Conservation (phyloP, 768 basidiomycete genomes). For the Dictyophora rubrovolvata region DNA sequence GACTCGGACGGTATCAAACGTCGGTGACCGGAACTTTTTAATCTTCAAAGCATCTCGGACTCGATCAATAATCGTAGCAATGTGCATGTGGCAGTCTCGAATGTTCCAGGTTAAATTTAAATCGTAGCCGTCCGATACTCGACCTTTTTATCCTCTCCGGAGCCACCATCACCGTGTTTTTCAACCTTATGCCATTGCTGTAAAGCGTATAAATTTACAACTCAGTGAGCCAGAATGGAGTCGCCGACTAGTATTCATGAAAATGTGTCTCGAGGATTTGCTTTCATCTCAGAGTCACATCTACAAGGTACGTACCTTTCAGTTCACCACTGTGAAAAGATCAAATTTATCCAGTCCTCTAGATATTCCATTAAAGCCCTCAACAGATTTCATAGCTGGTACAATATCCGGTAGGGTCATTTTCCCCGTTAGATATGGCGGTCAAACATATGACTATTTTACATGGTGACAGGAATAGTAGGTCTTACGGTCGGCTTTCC, state of each 20-base stretch:
- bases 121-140: no score
- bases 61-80: no score
- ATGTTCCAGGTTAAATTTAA: no score
- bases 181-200: neutral
- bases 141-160: no score
- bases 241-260: neutral
- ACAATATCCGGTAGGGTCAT: neutral
- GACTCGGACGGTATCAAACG: no score
- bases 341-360: neutral
- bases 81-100: no score
- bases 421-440: neutral
- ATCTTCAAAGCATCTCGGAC: no score
- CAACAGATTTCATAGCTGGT: neutral
- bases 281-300: neutral
- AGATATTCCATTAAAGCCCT: neutral
- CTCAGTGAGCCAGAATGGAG: neutral
- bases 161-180: no score
- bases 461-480: conserved; percentile 36
- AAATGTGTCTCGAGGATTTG: neutral
- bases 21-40: no score
- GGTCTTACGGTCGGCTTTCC: conserved; percentile 66
- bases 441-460: neutral
- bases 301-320: neutral
- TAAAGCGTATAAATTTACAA: neutral
- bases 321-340: neutral